A percentile compares a stretch with the other conserved stretches of the same genome.
Conservation (phyloP, 2,329 filamentous ascomycete genomes). For the Phyllosticta citriasiana region DNA sequence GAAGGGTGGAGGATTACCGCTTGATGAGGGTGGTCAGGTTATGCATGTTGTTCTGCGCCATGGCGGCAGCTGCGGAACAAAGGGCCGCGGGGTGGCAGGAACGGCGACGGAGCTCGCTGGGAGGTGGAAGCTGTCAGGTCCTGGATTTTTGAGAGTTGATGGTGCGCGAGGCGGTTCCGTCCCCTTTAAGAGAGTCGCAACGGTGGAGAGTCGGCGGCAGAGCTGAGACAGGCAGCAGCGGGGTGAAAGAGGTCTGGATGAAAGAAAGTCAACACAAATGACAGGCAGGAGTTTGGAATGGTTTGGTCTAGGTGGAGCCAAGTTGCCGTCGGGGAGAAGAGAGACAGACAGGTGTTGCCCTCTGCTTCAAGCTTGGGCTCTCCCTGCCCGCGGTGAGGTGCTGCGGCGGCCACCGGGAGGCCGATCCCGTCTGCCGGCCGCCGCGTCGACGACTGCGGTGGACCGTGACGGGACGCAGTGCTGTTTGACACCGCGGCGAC, state of each 20-base stretch:
- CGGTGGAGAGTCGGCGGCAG: neutral
- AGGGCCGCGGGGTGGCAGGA: slow-evolving; percentile 15
- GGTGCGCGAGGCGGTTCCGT: neutral
- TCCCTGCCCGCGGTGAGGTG: neutral
- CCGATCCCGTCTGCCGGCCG: neutral
- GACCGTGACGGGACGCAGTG: no score
- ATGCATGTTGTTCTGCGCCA: slow-evolving; percentile 81
- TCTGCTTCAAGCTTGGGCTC: neutral
- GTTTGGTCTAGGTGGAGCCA: neutral
- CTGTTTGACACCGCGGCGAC: neutral
- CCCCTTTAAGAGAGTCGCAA: neutral
- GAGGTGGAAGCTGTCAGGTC: neutral
- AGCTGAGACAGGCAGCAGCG: neutral
- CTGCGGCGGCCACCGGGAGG: neutral
- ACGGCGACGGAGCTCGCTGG: slow-evolving; percentile 5
- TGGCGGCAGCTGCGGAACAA: slow-evolving; percentile 32
- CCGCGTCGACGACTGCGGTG: no score
- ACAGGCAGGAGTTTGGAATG: neutral
- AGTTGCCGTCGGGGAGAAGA: neutral
- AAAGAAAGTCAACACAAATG: neutral
- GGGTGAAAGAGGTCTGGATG: neutral
- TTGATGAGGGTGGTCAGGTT: slow-evolving; percentile 97
- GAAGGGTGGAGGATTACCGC: slow-evolving; percentile 53
- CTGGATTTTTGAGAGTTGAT: neutral
- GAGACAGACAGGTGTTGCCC: neutral